Base-by-base conservation (phyloP, 768 basidiomycete genomes). In the Leucocoprinus leucothites region DNA sequence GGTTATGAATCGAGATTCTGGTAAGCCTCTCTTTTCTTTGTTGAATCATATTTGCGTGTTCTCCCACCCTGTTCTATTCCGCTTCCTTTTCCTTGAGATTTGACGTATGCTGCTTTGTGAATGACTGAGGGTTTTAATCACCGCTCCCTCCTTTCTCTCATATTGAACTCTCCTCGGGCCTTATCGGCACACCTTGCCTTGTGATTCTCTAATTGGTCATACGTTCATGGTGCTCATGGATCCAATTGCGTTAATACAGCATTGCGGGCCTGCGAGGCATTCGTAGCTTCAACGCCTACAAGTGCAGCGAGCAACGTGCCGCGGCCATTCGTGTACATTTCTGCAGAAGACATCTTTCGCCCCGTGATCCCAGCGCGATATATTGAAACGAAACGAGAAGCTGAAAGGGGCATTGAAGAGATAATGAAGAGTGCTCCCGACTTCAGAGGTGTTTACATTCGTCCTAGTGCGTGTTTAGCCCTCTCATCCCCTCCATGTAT, bases 311-410 rank as follows among this genome's bases (percentile, higher is more conserved):
- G 59, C 50, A 71, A 64, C 60, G 58, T 61, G 54, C 72, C 76
- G 46, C 80, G 86, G 51, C 81, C 86, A n/a, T 98, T 99, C 70
- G 80, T 98, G 38, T 98, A 91, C 71, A 77, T 99, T 54, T 99
- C 97, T 47, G 97, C 97, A 5, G 96, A 96, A 65, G 93, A 95
- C 67, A 82, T 96, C 45, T 94, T 85, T 71, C 84, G 91, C 13
- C 97, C 96, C 24, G 64, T 96, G 63, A 82, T 98, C 48, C 85
- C 94, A 25, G 77, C 82, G 0, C 74, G 89, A 34, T 99, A 99
- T 72, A 93, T 98, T 63, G 80, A 88, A 65, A 89, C 91, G n/a
- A 99, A 99, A 73, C 84, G 95, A 18, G 84, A 94, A 63, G 94
- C 97, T 7, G 97, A 99, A 67, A 64, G 70, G 34, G 75, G 73